Conservation (phyloP, 805 yeast species). For the Pichia scutulata region DNA sequence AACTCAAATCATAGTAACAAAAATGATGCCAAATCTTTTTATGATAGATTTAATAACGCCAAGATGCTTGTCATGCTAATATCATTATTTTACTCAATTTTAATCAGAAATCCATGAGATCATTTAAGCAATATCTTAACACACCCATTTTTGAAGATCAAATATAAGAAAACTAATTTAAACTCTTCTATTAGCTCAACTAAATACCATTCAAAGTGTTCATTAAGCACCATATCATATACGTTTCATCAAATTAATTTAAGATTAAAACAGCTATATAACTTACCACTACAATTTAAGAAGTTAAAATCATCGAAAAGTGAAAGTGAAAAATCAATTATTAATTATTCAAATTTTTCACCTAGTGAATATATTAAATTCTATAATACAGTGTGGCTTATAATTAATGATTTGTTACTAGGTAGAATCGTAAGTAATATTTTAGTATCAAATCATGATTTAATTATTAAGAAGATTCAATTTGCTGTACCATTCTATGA, state of each 20-base stretch:
- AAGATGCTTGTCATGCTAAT: background rate
- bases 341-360: slow-evolving; percentile 31
- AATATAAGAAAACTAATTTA: background rate
- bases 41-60: background rate
- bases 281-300: slow-evolving; percentile 71
- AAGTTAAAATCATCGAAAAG: slow-evolving; percentile 33
- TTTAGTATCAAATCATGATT: slow-evolving; percentile 21
- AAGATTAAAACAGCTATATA: slow-evolving; percentile 65
- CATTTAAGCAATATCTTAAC: slow-evolving; percentile 8
- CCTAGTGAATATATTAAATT: slow-evolving; percentile 62
- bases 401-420: slow-evolving; percentile 69
- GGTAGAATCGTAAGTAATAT: slow-evolving; percentile 56
- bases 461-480: slow-evolving; percentile 7
- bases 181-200: no score
- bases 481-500: slow-evolving; percentile 28
- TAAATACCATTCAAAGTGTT: slow-evolving; percentile 1
- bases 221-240: slow-evolving; percentile 9
- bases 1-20: background rate
- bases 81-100: slow-evolving; percentile 1
- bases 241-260: slow-evolving; percentile 74
- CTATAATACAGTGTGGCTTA: slow-evolving; percentile 84
- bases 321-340: slow-evolving; percentile 36
- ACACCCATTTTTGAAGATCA: slow-evolving; percentile 11
- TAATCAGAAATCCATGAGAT: slow-evolving; percentile 10
- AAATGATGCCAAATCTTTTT: background rate